Base-by-base conservation (phyloP, 139 green algal species). In the Closterium sp. region DNA sequence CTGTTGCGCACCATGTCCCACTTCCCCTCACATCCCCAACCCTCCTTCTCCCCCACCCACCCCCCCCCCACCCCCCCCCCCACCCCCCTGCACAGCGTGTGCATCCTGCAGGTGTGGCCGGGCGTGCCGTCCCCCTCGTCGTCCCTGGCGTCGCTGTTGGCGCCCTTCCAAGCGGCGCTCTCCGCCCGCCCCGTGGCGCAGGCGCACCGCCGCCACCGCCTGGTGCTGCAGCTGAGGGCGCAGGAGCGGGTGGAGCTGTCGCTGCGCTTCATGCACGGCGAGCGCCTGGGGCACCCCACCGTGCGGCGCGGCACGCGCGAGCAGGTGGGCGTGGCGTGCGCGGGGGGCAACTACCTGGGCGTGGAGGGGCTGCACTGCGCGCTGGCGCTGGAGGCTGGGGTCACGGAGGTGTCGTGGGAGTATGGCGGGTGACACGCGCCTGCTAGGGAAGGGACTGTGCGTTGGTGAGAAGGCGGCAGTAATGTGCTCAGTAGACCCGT, bases 51-150 rank as follows among this genome's bases (percentile, higher is more conserved):
- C 43, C 12, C 43, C 43, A 69, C 43, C 43, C 43, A 69, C 10
- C 8, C 43, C 21, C 23, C 10, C 43, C 43, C 43, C 23, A 25
- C 43, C 43, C 30, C 85, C 33, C 34, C 12, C 31, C 34, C 33
- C 19, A 12, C 55, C 30, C 31, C 25, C 16, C 25, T 16, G 12
- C 28, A 33, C 85, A 88, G 85, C n/a, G 30, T 43, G 85, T 30
- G 85, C 85, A 88, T 88, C 33, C 85, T 88, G 30, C 85, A 88
- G 85, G 30, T 88, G 85, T 88, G 85, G 85, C 33, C 85, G 33
- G 85, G 85, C 34, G n/a, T 69, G 1, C 43, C 43, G 1, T 1
- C 43, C 1, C 43, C 21, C 12, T 16, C 43, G 23, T 69, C 43
- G 55, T 32, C 30, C n/a, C 33, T 38, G 33, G 9, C 28, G n/a